phyloP scores from a whole-genome alignment of 129 eudicot species.

The Pseudognaphalium luteoalbum region DNA sequence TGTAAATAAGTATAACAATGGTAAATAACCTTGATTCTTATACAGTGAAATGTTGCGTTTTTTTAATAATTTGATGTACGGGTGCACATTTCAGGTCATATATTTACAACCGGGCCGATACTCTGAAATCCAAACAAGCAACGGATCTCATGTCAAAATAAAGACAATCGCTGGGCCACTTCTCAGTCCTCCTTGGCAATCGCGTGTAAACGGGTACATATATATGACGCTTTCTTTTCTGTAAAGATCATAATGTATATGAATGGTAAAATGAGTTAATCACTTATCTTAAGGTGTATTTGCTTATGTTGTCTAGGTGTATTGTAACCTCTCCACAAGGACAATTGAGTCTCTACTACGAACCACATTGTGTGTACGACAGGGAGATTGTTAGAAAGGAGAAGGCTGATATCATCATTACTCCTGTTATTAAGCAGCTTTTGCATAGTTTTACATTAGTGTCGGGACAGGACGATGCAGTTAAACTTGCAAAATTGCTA shows the following conservation, averaged over 20 bases:
- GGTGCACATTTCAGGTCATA: constrained; percentile 44
- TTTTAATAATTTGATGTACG: background rate
- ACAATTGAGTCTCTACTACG: constrained; percentile 67
- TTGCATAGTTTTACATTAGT: constrained; percentile 72
- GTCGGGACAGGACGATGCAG: constrained; percentile 97
- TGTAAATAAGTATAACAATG: background rate
- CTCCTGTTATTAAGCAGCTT: constrained; percentile 89
- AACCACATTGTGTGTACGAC: constrained; percentile 92
- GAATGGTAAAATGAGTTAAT: background rate
- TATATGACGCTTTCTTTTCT: background rate
- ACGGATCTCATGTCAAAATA: constrained; percentile 52
- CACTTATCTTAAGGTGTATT: background rate
- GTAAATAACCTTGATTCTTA: background rate
- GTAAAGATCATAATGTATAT: too few relatives aligned
- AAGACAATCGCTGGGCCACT: constrained; percentile 89
- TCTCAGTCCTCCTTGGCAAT: constrained; percentile 99
- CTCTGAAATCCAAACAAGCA: constrained; percentile 53
- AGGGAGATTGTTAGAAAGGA: constrained; percentile 50
- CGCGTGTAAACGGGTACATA: constrained; percentile 86
- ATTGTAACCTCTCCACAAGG: constrained; percentile 69
- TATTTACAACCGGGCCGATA: constrained; percentile 81
- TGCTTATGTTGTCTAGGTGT: constrained; percentile 48
- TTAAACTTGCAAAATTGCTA: constrained; percentile 74
- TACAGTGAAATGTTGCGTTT: too few relatives aligned
- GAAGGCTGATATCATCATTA: constrained; percentile 82